Evolutionary conservation across 805 yeast species (phyloP).

Genomic region (Candida incommunis): DNA sequence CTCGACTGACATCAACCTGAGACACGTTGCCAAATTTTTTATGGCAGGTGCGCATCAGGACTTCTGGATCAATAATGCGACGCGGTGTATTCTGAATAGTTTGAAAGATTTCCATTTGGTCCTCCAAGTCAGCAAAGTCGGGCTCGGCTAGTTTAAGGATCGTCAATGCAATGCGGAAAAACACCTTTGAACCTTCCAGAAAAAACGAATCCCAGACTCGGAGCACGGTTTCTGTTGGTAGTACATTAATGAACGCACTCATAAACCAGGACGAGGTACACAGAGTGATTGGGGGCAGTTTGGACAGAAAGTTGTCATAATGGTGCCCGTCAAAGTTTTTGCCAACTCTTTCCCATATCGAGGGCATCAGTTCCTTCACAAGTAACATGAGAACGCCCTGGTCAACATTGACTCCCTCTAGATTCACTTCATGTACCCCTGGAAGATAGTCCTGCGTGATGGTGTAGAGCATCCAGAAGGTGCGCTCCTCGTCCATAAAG

Average conservation of each 20-base stretch:
- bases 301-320: slow-evolving; percentile 37
- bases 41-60: slow-evolving; percentile 60
- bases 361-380: slow-evolving; percentile 70
- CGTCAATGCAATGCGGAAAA: slow-evolving; percentile 72
- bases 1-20: slow-evolving; percentile 67
- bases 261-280: slow-evolving; percentile 97
- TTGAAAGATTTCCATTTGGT: slow-evolving; percentile 60
- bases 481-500: slow-evolving; percentile 77
- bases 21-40: slow-evolving; percentile 63
- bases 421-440: slow-evolving; percentile 75
- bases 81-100: slow-evolving; percentile 67
- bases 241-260: slow-evolving; percentile 84
- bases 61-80: slow-evolving; percentile 39
- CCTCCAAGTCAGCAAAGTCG: slow-evolving; percentile 31
- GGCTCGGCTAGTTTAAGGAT: slow-evolving; percentile 66
- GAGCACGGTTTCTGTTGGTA: slow-evolving; percentile 79
- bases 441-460: slow-evolving; percentile 77
- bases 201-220: slow-evolving; percentile 92
- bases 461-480: slow-evolving; percentile 93
- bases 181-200: slow-evolving; percentile 78
- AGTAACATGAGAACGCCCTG: slow-evolving; percentile 90
- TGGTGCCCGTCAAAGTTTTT: slow-evolving; percentile 27
- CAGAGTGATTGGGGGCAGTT: slow-evolving; percentile 78
- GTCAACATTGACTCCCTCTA: slow-evolving; percentile 90
- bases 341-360: slow-evolving; percentile 49